Percentiles rank a stretch among this genome's conserved stretches.
These are phyloP conservation scores for Teratosphaeria nubilosa DNA, from an alignment of 2,329 filamentous ascomycete genomes.

Conservation along the genomic window DNA sequence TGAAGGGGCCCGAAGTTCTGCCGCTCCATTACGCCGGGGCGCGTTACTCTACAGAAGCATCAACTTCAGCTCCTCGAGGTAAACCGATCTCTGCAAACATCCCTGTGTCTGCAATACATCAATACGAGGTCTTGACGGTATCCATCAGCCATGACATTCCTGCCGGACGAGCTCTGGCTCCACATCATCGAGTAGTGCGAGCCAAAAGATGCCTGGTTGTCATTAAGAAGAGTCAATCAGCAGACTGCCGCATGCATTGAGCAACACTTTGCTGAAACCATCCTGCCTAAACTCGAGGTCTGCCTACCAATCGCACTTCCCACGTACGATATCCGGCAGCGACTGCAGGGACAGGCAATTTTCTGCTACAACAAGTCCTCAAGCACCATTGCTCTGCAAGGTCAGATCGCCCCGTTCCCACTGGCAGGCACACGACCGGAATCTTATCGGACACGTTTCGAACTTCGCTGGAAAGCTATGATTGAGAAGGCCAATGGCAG, in stretches of 20 bases:
- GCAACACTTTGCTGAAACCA: neutral
- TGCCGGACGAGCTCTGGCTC: neutral
- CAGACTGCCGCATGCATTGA: neutral
- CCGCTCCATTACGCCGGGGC: too few species aligned
- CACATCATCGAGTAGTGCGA: neutral
- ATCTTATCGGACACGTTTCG: neutral
- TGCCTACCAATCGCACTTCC: neutral
- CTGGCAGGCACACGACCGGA: neutral
- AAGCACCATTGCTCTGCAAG: neutral
- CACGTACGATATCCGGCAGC: neutral
- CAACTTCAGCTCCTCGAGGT: too few species aligned
- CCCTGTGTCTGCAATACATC: neutral
- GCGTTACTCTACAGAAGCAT: too few species aligned
- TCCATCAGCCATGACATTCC: neutral
- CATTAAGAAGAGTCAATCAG: neutral
- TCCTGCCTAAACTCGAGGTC: neutral
- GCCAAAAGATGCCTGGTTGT: neutral
- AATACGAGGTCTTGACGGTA: neutral
- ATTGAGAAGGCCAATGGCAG: neutral
- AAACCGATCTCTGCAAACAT: too few species aligned
- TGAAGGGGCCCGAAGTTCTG: too few species aligned
- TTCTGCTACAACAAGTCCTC: neutral
- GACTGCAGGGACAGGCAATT: neutral
- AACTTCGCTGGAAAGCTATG: neutral
- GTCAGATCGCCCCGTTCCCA: neutral